Evolutionary conservation across 192 early-diverging fungal species (phyloP).

Genomic region (Chytriomyces sp.): DNA sequence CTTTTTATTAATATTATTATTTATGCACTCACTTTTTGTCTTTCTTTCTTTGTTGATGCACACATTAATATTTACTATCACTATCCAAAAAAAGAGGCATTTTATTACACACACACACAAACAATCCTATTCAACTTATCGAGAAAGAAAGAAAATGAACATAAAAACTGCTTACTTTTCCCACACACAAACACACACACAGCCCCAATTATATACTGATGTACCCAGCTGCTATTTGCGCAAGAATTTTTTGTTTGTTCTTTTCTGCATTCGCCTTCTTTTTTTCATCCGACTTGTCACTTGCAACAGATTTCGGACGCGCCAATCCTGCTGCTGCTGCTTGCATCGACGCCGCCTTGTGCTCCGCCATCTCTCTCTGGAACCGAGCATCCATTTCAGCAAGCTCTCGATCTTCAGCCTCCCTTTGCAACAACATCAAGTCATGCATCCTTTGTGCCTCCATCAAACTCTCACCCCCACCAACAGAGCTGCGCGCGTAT

Average conservation of each 20-base stretch:
- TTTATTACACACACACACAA: too few relatives aligned
- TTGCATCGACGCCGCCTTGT: background rate
- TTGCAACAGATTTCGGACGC: background rate
- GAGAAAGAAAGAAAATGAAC: too few relatives aligned
- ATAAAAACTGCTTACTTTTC: too few relatives aligned
- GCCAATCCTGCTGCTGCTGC: background rate
- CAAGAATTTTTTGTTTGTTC: background rate
- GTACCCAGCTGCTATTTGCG: background rate
- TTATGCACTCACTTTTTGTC: too few relatives aligned
- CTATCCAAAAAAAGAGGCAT: too few relatives aligned
- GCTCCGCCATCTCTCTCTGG: background rate
- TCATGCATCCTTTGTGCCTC: background rate
- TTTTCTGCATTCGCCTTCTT: background rate
- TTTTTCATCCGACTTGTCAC: background rate
- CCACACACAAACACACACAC: too few relatives aligned
- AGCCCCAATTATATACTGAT: background rate
- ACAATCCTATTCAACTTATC: too few relatives aligned
- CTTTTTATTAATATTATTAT: too few relatives aligned
- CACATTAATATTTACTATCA: too few relatives aligned
- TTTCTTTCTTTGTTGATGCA: too few relatives aligned
- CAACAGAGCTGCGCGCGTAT: too few relatives aligned
- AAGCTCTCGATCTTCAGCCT: background rate
- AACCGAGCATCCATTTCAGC: background rate
- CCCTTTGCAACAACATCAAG: background rate
- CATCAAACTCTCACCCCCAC: background rate